phyloP scores from a whole-genome alignment of 257 asterid species.

The Fraxinus quadrangulata region DNA sequence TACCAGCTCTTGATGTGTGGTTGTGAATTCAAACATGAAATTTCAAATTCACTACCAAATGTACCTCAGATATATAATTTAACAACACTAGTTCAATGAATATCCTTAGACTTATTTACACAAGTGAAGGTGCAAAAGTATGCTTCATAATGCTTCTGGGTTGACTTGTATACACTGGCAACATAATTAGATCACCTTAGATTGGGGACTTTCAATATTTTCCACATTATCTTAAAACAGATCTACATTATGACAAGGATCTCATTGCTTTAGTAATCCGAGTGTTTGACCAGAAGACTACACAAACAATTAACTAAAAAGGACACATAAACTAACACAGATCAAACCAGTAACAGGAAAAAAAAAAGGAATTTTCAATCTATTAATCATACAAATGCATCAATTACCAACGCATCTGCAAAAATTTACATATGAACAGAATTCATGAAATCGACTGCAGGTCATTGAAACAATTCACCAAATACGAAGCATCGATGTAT shows the following conservation, averaged over 20 bases:
- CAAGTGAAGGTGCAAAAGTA: neutral
- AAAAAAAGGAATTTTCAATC: conserved; percentile 4
- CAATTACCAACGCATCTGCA: neutral
- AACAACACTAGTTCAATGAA: neutral
- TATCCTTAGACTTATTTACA: neutral
- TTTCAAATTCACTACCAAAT: neutral
- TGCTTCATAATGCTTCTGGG: neutral
- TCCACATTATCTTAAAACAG: neutral
- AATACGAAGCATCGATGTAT: neutral
- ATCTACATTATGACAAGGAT: neutral
- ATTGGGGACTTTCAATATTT: neutral
- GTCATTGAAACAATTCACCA: neutral
- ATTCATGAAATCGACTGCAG: neutral
- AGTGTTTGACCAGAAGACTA: neutral
- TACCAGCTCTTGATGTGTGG: neutral
- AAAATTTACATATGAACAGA: neutral
- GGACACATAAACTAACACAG: neutral
- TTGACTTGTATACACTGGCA: neutral
- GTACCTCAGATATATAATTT: neutral
- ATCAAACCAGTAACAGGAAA: neutral
- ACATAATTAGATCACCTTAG: neutral
- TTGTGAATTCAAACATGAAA: neutral
- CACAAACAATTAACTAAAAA: neutral
- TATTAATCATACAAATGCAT: neutral
- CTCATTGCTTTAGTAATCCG: conserved; percentile 4